These are phyloP conservation scores for Vigna mungo DNA, from an alignment of 306 rosid species.

Conservation along the genomic window DNA sequence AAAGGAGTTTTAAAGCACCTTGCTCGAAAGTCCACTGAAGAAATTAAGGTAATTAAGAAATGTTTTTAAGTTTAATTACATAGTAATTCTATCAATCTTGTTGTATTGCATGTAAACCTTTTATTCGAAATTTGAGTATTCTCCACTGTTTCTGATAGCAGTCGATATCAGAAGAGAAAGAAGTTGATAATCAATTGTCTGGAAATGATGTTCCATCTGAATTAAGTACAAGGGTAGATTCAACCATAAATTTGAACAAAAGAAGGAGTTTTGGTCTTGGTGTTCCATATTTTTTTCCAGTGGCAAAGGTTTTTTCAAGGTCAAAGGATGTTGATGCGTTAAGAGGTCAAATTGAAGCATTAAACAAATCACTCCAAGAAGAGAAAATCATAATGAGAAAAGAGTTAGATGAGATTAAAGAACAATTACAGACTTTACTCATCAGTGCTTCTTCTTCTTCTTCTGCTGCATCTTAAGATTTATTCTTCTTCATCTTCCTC, in stretches of 20 bases:
- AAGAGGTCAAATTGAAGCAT: background rate
- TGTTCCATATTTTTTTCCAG: too few relatives aligned
- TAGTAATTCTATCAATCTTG: too few relatives aligned
- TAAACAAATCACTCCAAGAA: background rate
- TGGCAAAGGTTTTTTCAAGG: background rate
- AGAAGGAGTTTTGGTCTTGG: background rate
- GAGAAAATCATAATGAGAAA: background rate
- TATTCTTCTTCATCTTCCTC: too few relatives aligned
- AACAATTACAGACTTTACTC: background rate
- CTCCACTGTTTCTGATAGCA: too few relatives aligned
- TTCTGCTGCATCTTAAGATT: background rate
- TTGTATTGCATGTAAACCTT: too few relatives aligned
- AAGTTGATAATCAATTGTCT: too few relatives aligned
- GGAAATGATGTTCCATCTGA: background rate
- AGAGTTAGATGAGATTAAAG: background rate
- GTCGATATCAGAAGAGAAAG: too few relatives aligned
- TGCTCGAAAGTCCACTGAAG: background rate
- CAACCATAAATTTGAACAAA: background rate
- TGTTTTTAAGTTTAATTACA: too few relatives aligned
- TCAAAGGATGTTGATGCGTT: background rate
- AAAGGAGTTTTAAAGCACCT: too few relatives aligned
- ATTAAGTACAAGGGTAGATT: background rate
- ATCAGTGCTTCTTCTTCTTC: background rate
- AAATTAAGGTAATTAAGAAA: background rate
- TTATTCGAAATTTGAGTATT: too few relatives aligned